Percentiles rank a stretch among this genome's conserved stretches.
Evolutionary conservation across 2,329 filamentous ascomycete genomes (phyloP).

Genomic region (Grosmannia clavigera): DNA sequence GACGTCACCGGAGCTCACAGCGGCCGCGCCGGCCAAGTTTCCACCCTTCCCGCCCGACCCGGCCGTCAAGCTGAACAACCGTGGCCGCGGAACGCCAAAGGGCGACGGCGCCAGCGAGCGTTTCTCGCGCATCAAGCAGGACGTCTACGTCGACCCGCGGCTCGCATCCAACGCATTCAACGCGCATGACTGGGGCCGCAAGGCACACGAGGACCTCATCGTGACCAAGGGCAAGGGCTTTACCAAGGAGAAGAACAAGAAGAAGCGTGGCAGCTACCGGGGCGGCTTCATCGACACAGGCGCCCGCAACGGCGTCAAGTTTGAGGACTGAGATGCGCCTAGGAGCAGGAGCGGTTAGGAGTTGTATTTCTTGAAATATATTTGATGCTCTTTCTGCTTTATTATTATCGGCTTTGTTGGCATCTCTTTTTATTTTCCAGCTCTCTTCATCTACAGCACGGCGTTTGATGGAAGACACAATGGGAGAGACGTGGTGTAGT

Average conservation of each 20-base stretch:
- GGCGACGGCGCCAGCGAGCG: conserved; percentile 45
- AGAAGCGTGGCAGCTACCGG: conserved; percentile 80
- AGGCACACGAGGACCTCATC: conserved; percentile 76
- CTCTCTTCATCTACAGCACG: not conserved
- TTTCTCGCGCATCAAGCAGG: conserved; percentile 66
- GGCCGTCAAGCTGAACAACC: conserved; percentile 24
- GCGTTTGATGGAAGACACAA: not conserved
- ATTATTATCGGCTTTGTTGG: not conserved
- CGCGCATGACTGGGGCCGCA: conserved; percentile 76
- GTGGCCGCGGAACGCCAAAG: conserved; percentile 21
- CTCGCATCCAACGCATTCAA: conserved; percentile 67
- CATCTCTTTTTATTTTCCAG: not conserved
- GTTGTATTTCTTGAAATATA: not conserved
- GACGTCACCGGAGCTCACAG: conserved; percentile 34
- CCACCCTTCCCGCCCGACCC: conserved; percentile 44
- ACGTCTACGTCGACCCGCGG: conserved; percentile 53
- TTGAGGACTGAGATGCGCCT: conserved; percentile 40
- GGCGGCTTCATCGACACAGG: conserved; percentile 78
- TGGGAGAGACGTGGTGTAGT: not conserved
- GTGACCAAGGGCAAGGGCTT: conserved; percentile 93
- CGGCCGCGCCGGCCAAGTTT: conserved; percentile 20
- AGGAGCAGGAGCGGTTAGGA: not conserved
- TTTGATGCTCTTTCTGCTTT: not conserved
- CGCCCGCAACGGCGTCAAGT: conserved; percentile 80
- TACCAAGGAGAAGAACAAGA: conserved; percentile 99